These are phyloP conservation scores for Yarrowia yakushimensis DNA, from an alignment of 805 yeast species.

Conservation along the genomic window DNA sequence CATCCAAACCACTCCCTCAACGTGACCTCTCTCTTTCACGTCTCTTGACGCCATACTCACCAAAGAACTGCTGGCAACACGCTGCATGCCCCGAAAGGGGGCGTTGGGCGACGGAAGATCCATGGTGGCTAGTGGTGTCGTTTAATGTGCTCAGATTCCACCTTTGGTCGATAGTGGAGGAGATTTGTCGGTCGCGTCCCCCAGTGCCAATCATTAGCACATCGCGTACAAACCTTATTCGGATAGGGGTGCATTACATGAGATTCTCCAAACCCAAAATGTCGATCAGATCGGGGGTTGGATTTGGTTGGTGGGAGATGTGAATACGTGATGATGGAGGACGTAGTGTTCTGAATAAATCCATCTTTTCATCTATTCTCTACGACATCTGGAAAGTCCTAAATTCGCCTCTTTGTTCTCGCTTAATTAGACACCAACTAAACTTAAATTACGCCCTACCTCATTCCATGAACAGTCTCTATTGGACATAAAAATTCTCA, in stretches of 20 bases:
- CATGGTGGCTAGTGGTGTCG: background rate
- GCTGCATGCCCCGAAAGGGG: conserved; percentile 23
- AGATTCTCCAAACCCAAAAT: background rate
- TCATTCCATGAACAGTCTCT: too few species aligned
- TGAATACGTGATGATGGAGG: background rate
- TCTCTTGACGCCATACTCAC: background rate
- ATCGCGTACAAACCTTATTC: conserved; percentile 9
- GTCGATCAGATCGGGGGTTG: background rate
- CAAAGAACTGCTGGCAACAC: conserved; percentile 15
- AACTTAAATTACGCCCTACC: too few species aligned
- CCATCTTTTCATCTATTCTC: background rate
- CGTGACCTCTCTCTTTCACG: background rate
- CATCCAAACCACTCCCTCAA: too few species aligned
- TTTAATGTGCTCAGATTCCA: too few species aligned
- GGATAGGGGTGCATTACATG: conserved; percentile 19
- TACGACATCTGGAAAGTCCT: background rate
- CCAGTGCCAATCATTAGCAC: conserved; percentile 2
- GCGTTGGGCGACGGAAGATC: conserved; percentile 18
- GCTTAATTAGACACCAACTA: background rate
- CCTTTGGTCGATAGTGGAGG: background rate
- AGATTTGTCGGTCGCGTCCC: background rate
- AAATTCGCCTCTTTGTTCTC: background rate
- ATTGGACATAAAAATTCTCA: too few species aligned
- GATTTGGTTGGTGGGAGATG: background rate
- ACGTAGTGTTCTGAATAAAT: background rate